A percentile compares a stretch with the other conserved stretches of the same genome.
Evolutionary conservation across 306 rosid genomes (phyloP).

Genomic region (Carpinus viminea): DNA sequence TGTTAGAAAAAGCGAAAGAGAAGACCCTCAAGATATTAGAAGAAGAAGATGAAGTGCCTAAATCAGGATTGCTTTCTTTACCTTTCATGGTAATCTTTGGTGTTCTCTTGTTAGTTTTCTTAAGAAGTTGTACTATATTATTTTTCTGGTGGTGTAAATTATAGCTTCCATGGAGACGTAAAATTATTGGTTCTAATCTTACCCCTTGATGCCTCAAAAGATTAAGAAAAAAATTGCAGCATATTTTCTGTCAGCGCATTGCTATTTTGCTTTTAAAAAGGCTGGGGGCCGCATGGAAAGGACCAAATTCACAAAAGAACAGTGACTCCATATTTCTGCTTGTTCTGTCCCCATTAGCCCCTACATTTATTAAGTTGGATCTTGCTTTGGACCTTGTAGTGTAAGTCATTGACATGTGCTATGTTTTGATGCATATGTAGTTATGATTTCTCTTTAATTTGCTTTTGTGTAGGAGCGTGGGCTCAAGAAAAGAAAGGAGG

Average conservation of each 20-base stretch:
- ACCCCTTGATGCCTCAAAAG: not conserved
- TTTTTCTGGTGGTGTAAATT: not conserved
- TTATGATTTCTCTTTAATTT: constrained; percentile 28
- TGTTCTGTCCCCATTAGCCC: not conserved
- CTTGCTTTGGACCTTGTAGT: not conserved
- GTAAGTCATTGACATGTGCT: constrained; percentile 15
- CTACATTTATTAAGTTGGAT: not conserved
- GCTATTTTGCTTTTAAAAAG: not conserved
- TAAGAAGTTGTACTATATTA: not conserved
- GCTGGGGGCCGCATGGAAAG: not conserved
- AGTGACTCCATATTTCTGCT: not conserved
- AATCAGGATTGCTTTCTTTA: constrained; percentile 76
- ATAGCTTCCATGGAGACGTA: not conserved
- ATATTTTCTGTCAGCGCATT: not conserved
- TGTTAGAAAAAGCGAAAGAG: constrained; percentile 70
- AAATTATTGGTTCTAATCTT: not conserved
- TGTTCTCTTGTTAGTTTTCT: constrained; percentile 22
- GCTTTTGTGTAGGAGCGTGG: constrained; percentile 67
- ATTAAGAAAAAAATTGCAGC: not conserved
- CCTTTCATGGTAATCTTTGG: constrained; percentile 78
- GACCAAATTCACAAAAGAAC: not conserved
- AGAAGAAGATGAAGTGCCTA: constrained; percentile 74
- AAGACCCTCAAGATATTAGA: constrained; percentile 62
- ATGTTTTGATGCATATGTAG: not conserved
- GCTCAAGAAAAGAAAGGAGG: constrained; percentile 70